Conservation (phyloP, 2,329 filamentous ascomycete species). For the Neopestalotiopsis sp. region DNA sequence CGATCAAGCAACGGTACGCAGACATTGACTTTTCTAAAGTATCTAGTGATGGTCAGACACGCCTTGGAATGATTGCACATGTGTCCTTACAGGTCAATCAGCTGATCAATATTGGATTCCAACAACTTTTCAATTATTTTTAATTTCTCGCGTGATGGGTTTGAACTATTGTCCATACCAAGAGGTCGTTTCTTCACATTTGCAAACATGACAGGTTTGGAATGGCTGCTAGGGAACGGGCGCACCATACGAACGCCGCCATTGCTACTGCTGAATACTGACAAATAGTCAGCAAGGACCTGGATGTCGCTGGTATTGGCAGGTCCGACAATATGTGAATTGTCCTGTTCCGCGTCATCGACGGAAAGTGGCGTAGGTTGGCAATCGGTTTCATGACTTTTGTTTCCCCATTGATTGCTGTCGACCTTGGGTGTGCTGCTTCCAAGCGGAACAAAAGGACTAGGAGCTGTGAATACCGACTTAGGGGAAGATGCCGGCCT, state of each 20-base stretch:
- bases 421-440: neutral
- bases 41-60: slow-evolving; percentile 41
- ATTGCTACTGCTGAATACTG: slow-evolving; percentile 36
- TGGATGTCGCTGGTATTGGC: slow-evolving; percentile 65
- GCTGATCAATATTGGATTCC: slow-evolving; percentile 56
- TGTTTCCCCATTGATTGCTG: slow-evolving; percentile 25
- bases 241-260: slow-evolving; percentile 33
- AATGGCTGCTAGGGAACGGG: slow-evolving; percentile 25
- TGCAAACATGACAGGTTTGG: slow-evolving; percentile 50
- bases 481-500: slow-evolving; percentile 18
- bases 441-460: neutral
- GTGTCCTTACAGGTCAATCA: slow-evolving; percentile 53
- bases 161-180: slow-evolving; percentile 44
- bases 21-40: slow-evolving; percentile 61
- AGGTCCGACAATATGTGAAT: slow-evolving; percentile 63
- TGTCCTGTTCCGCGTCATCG: slow-evolving; percentile 43
- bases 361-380: slow-evolving; percentile 25
- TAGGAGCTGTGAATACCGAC: slow-evolving; percentile 2
- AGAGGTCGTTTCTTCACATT: slow-evolving; percentile 52
- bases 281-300: slow-evolving; percentile 64
- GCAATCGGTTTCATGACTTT: slow-evolving; percentile 30
- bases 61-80: slow-evolving; percentile 8
- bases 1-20: slow-evolving; percentile 68
- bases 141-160: slow-evolving; percentile 51
- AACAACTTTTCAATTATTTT: slow-evolving; percentile 65